Conservation (phyloP, 2,329 filamentous ascomycete species). For the Ceratocystis variospora region DNA sequence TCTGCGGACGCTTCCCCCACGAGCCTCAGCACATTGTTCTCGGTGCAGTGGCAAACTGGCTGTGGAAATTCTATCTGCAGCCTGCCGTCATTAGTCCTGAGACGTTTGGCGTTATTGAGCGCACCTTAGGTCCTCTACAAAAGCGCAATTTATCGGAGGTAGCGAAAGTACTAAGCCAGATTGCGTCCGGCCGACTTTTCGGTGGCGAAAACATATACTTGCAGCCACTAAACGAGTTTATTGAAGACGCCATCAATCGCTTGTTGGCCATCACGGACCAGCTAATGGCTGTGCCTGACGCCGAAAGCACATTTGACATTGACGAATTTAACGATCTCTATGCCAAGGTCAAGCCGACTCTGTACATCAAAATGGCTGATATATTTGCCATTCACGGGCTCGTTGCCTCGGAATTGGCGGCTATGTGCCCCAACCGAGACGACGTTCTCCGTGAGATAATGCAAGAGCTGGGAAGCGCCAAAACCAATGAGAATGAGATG, state of each 20-base stretch:
- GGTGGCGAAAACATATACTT: slow-evolving; percentile 91
- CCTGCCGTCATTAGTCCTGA: slow-evolving; percentile 82
- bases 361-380: slow-evolving; percentile 99
- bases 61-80: slow-evolving; percentile 89
- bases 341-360: slow-evolving; percentile 84
- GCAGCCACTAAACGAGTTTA: slow-evolving; percentile 84
- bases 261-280: slow-evolving; percentile 61
- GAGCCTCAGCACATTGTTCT: slow-evolving; percentile 67
- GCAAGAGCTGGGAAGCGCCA: slow-evolving; percentile 85
- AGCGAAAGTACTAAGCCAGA: slow-evolving; percentile 78
- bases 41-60: slow-evolving; percentile 75
- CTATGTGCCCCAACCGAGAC: slow-evolving; percentile 66
- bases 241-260: slow-evolving; percentile 70
- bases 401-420: slow-evolving; percentile 62
- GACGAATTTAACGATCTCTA: slow-evolving; percentile 98
- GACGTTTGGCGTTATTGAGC: slow-evolving; percentile 83
- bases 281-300: slow-evolving; percentile 70
- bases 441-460: slow-evolving; percentile 85
- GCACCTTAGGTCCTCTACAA: slow-evolving; percentile 74
- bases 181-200: slow-evolving; percentile 77
- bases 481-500: slow-evolving; percentile 92
- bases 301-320: slow-evolving; percentile 89
- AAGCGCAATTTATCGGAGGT: slow-evolving; percentile 87
- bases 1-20: slow-evolving; percentile 63
- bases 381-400: slow-evolving; percentile 93